phyloP scores from a whole-genome alignment of 2,329 filamentous ascomycete species.

The Aureobasidium sp. region DNA sequence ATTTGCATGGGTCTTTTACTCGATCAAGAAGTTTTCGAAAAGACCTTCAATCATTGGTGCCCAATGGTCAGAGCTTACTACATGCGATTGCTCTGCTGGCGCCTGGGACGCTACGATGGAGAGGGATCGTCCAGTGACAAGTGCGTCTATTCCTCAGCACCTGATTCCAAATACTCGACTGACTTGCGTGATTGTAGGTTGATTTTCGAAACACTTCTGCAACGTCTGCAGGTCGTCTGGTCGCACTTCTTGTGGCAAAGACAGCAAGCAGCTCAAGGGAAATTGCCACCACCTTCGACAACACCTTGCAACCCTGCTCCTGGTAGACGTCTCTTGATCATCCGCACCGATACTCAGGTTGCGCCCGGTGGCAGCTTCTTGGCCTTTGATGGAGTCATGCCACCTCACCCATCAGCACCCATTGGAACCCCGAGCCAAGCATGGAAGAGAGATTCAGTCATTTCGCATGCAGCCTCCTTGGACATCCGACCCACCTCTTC shows the following conservation, averaged over 20 bases:
- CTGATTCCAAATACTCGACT: not conserved
- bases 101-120: conserved; percentile 70
- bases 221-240: conserved; percentile 67
- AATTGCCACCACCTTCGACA: conserved; percentile 57
- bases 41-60: conserved; percentile 88
- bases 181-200: conserved; percentile 41
- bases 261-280: conserved; percentile 55
- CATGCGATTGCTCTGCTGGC: conserved; percentile 85
- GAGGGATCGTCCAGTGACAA: conserved; percentile 42
- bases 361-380: conserved; percentile 50
- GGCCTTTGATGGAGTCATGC: conserved; percentile 56
- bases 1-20: conserved; percentile 72
- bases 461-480: conserved; percentile 24
- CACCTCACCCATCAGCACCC: conserved; percentile 28
- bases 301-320: conserved; percentile 79
- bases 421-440: conserved; percentile 24
- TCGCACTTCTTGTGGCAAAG: conserved; percentile 71
- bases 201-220: conserved; percentile 61
- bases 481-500: conserved; percentile 26
- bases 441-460: conserved; percentile 32
- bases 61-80: conserved; percentile 92
- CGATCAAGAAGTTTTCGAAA: conserved; percentile 66
- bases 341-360: conserved; percentile 66
- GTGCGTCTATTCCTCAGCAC: not conserved
- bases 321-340: conserved; percentile 78